phyloP scores from a whole-genome alignment of 768 basidiomycete genomes.

The Trichaptum fuscoviolaceum region DNA sequence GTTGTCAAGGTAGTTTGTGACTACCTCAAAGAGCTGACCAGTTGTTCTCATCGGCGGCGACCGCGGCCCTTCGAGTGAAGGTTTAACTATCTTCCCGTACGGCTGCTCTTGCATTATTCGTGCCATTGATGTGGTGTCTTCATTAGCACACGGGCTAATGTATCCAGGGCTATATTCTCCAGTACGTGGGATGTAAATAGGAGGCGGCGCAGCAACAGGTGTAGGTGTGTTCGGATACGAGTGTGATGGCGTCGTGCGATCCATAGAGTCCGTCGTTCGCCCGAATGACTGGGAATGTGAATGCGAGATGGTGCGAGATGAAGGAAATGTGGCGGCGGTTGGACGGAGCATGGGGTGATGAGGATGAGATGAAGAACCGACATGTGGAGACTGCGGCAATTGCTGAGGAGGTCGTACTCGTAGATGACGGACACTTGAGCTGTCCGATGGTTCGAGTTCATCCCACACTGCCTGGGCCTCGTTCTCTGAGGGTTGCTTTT shows the following conservation, averaged over 20 bases:
- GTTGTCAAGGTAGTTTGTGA: background rate
- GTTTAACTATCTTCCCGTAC: background rate
- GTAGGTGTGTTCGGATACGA: background rate
- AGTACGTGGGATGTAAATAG: background rate
- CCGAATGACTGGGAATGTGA: background rate
- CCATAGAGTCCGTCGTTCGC: background rate
- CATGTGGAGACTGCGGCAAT: background rate
- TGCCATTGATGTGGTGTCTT: background rate
- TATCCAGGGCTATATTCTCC: background rate
- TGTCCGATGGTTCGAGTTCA: background rate
- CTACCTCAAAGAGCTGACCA: background rate
- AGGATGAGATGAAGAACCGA: background rate
- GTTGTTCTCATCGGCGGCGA: background rate
- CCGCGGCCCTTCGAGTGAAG: background rate
- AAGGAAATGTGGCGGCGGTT: background rate
- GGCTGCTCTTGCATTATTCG: background rate
- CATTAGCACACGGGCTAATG: background rate
- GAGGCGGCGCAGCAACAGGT: background rate
- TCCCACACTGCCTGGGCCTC: background rate
- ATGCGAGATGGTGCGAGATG: background rate
- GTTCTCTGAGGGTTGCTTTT: background rate
- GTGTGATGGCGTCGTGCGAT: background rate
- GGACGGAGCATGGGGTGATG: background rate
- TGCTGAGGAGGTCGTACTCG: background rate
- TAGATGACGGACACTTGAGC: background rate